Evolutionary conservation across 2,329 filamentous ascomycete genomes (phyloP), one percentile per base, ranked within the genome.

Genomic region (Penicillium sp.): DNA sequence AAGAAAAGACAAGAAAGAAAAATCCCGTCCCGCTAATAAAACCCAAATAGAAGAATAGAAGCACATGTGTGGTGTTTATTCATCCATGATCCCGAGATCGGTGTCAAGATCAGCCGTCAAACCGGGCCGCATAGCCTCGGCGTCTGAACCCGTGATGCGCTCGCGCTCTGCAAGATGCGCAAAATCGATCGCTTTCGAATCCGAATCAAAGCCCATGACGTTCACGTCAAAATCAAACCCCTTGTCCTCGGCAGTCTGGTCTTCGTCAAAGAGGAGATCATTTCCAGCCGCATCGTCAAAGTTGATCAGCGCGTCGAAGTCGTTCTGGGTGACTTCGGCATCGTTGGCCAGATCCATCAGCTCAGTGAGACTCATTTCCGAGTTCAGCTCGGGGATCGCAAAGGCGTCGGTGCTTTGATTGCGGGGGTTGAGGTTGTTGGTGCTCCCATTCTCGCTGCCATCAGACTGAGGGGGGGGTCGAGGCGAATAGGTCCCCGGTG

Each of bases 231-330:
- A 62, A 4, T 57, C 58, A 33, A 58, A 61, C n/a, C 48, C 51
- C 42, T 65, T 65, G 24, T 65, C 62, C 10, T 44, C 45, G 12
- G 24, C 45, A 15, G 33, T 16, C 9, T 53, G 49, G 10, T 67
- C 62, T 7, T 74, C 69, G 6, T 66, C 64, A 38, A 75, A 71
- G 28, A 72, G 58, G 28, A 72, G 58, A 16, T 75, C 72, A 16
- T 61, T 67, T 1, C 64, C 62, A 1, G 67, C 66, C 1, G 67
- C 66, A 44, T 76, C 74, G 39, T 78, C 75, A 45, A 77, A 73
- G 51, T 77, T 76, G 57, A 78, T 75, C 49, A 77, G 56, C 0
- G 74, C 72, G 49, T 78, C 75, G 26, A 78, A 74, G 49, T 77
- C 74, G 46, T 75, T 74, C 49, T 76, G 71, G 2, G 70, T 75